Percentiles rank a stretch among this genome's conserved stretches.
These are phyloP conservation scores for Fusarium verrucosum DNA, from an alignment of 2,329 filamentous ascomycete species.

Conservation along the genomic window DNA sequence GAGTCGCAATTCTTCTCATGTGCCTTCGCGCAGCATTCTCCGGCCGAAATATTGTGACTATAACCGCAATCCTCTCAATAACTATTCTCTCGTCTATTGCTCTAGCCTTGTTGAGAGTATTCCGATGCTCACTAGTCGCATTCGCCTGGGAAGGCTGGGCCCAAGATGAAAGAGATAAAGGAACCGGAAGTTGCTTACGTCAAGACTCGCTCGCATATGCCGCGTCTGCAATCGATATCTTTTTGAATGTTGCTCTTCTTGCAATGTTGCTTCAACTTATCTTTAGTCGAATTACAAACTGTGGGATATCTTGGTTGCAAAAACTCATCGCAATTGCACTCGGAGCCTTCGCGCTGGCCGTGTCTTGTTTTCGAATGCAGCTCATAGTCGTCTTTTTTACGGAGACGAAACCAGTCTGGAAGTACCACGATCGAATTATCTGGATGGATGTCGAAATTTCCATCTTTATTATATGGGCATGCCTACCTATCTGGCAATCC, in stretches of 20 bases:
- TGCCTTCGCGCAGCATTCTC: constrained; percentile 53
- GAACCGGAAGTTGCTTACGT: constrained; percentile 32
- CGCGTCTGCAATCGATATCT: constrained; percentile 57
- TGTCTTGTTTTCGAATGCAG: constrained; percentile 50
- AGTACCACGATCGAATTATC: constrained; percentile 53
- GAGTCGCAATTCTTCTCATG: constrained; percentile 52
- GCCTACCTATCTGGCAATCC: constrained; percentile 51
- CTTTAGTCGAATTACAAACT: constrained; percentile 52
- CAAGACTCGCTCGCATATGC: constrained; percentile 51
- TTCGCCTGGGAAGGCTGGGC: constrained; percentile 48
- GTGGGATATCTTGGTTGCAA: constrained; percentile 55
- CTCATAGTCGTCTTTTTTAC: constrained; percentile 46
- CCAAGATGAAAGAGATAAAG: constrained; percentile 3
- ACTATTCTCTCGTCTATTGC: constrained; percentile 49
- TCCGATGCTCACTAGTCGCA: constrained; percentile 53
- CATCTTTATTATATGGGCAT: constrained; percentile 54
- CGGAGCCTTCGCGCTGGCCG: constrained; percentile 53
- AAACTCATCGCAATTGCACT: constrained; percentile 57
- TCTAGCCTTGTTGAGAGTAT: constrained; percentile 51
- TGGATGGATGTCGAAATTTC: constrained; percentile 57
- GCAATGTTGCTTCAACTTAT: constrained; percentile 53
- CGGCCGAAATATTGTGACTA: constrained; percentile 46
- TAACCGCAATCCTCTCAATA: constrained; percentile 48
- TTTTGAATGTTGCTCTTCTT: constrained; percentile 57
- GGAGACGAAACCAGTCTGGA: constrained; percentile 53